phyloP scores from a whole-genome alignment of 2,329 filamentous ascomycete genomes.

The Rasamsonia emersonii region DNA sequence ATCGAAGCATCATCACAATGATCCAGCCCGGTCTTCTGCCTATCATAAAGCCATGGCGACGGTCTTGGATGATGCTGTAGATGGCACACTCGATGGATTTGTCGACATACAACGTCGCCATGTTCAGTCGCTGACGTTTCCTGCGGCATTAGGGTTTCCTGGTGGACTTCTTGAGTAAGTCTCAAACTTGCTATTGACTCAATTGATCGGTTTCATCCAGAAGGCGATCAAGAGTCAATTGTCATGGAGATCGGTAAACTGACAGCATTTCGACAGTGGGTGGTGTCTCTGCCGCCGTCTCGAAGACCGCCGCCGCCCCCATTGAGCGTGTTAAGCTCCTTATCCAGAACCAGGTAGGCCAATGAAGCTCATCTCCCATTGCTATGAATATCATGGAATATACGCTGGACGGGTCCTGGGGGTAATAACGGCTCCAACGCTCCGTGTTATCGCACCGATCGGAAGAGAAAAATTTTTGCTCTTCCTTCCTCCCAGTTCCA shows the following conservation, averaged over 20 bases:
- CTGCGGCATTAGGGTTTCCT: slow-evolving; percentile 64
- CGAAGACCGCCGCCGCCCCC: slow-evolving; percentile 98
- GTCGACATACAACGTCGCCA: too few species aligned
- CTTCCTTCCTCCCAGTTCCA: slow-evolving; percentile 2
- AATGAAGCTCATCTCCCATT: slow-evolving; percentile 4
- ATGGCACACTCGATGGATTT: too few species aligned
- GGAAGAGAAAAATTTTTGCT: slow-evolving; percentile 4
- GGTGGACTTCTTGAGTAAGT: slow-evolving; percentile 98
- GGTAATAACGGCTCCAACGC: neutral
- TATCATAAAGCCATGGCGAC: slow-evolving; percentile 4
- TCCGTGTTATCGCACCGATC: neutral
- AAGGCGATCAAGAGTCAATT: neutral
- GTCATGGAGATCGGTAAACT: slow-evolving; percentile 21
- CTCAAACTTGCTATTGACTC: slow-evolving; percentile 6
- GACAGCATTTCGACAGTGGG: slow-evolving; percentile 64
- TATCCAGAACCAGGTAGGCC: slow-evolving; percentile 98
- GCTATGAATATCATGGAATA: too few species aligned
- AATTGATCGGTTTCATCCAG: slow-evolving; percentile 2
- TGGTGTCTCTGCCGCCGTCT: slow-evolving; percentile 99
- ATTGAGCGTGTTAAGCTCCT: slow-evolving; percentile 99
- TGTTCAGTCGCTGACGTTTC: slow-evolving; percentile 26
- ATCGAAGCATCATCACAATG: slow-evolving; percentile 6
- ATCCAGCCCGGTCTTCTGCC: neutral
- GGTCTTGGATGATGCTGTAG: slow-evolving; percentile 5
- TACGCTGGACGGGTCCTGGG: too few species aligned